Base-by-base conservation (phyloP, 176 grass and related monocot genomes). In the Zoysia pacifica region DNA sequence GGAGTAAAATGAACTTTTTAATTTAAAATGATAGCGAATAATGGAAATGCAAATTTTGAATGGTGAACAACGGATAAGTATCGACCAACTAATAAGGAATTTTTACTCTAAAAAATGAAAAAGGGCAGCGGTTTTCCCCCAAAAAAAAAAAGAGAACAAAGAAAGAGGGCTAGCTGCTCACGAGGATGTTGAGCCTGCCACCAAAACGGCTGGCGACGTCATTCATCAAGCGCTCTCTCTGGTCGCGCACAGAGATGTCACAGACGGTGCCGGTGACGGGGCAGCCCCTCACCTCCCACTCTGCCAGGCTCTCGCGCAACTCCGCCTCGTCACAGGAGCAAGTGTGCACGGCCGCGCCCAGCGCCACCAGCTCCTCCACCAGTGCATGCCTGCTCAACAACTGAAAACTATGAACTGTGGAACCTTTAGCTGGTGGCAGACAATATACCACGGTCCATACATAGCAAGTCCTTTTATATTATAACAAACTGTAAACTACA, bases 161-260 rank as follows among this genome's bases (percentile, higher is more conserved):
- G 3, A 55, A 14, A 14, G 15, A 15, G 3, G 6, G 52, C 3
- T 3, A 6, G 44, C 52, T 50, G 19, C 68, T 71, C 68, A 71
- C 68, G 4, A 91, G 78, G n/a, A 91, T 86, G 82, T 91, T 69
- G 52, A 91, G 90, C 51, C 53, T 88, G 11, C 90, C 82, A 9
- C 79, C 38, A 55, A 91, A 91, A 19, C 76, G 49, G 43, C 19
- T 11, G 9, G 86, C 36, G 46, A 83, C 82, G 0, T 88, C 61
- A 4, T 11, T 39, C 4, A 88, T 35, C 9, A 91, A 48, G 9
- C 71, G 43, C 5, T 70, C 52, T 14, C 90, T 64, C 42, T 86
- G 86, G 2, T 88, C 66, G 15, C 40, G 70, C n/a, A 84, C 40
- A 28, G 82, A 76, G 46, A 88, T 4, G 52, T 91, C 89, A 11